Evolutionary conservation across 495 filamentous ascomycete genomes (phyloP).

Genomic region (Penicillium steckii): DNA sequence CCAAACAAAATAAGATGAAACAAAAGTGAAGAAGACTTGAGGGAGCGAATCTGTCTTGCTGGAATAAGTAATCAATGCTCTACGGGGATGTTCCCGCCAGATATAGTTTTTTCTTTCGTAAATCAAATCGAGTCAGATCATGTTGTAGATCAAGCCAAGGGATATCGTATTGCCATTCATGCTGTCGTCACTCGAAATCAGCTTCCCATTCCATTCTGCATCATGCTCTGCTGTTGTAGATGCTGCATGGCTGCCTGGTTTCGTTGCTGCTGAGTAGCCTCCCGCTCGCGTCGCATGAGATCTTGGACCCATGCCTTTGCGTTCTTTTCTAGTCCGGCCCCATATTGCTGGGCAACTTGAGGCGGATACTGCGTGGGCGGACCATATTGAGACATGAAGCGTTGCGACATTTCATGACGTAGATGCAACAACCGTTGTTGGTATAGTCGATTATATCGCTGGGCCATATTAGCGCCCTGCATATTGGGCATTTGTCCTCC

Average conservation of each 20-base stretch:
- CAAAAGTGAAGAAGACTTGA: conserved; percentile 1
- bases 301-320: conserved; percentile 45
- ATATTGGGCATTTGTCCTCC: conserved; percentile 37
- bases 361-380: conserved; percentile 43
- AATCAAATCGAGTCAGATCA: conserved; percentile 1
- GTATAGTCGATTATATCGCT: conserved; percentile 38
- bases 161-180: no score
- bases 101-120: conserved; percentile 3
- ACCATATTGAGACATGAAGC: conserved; percentile 40
- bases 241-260: conserved; percentile 34
- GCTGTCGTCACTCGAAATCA: conserved; percentile 12
- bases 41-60: not conserved
- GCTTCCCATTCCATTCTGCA: conserved; percentile 47
- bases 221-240: conserved; percentile 46
- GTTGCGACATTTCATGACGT: conserved; percentile 40
- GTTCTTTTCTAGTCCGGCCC: conserved; percentile 33
- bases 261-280: conserved; percentile 37
- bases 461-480: conserved; percentile 28
- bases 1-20: conserved; percentile 6
- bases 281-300: conserved; percentile 43
- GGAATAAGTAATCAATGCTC: not conserved
- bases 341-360: conserved; percentile 42
- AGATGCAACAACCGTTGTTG: conserved; percentile 37
- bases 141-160: not conserved
- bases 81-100: not conserved